These are phyloP conservation scores for Acanthamoeba culbertsoni DNA, from an alignment of 208 protist species.

Conservation along the genomic window DNA sequence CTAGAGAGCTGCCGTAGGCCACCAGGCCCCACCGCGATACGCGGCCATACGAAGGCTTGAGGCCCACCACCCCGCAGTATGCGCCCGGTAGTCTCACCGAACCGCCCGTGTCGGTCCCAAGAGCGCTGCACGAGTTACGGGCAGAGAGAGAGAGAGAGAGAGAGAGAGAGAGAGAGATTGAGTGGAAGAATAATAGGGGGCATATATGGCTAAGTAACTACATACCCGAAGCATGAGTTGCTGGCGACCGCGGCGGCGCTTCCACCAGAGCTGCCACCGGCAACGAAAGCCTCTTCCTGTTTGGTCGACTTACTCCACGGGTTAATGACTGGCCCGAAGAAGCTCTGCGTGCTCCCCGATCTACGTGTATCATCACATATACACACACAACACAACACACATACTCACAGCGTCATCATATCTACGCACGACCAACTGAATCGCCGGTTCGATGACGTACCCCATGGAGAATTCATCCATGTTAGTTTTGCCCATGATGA, in stretches of 20 bases:
- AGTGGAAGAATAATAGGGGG: neutral
- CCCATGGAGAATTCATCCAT: constrained; percentile 81
- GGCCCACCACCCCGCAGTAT: constrained; percentile 77
- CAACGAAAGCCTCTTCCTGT: constrained; percentile 44
- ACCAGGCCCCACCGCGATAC: constrained; percentile 76
- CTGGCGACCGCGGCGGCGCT: constrained; percentile 64
- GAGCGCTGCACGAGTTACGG: neutral
- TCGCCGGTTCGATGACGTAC: neutral
- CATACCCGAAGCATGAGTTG: constrained; percentile 53
- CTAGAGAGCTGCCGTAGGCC: constrained; percentile 74
- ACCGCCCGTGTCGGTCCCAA: constrained; percentile 79
- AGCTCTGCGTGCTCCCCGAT: constrained; percentile 22
- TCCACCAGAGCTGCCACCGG: constrained; percentile 71
- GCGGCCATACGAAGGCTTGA: constrained; percentile 78
- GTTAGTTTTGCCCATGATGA: constrained; percentile 79
- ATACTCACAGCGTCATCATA: too few relatives aligned
- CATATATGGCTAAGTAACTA: neutral
- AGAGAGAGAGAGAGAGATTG: neutral
- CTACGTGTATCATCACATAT: neutral
- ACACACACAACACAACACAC: too few relatives aligned
- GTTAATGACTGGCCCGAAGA: constrained; percentile 66
- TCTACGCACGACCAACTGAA: neutral
- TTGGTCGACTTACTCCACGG: constrained; percentile 37
- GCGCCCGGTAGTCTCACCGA: constrained; percentile 76
- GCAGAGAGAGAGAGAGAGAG: neutral